Evolutionary conservation across 1,139 yeast genomes (phyloP).

Genomic region (Hansenula lynferdii): DNA sequence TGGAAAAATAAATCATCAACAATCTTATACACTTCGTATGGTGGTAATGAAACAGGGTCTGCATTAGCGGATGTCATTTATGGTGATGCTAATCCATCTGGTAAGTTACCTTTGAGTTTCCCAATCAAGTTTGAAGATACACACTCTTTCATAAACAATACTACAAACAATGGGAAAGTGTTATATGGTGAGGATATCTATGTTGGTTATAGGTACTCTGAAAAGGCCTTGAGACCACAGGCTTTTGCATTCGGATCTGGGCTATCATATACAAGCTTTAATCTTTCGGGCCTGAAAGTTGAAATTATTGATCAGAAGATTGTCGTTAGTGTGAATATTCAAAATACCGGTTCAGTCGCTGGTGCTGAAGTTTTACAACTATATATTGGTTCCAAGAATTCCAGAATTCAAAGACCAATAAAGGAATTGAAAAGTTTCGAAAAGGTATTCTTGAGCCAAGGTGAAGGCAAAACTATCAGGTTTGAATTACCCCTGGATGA

Average conservation of each 20-base stretch:
- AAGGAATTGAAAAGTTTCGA: conserved; percentile 55
- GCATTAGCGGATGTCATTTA: conserved; percentile 54
- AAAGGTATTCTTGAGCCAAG: conserved; percentile 40
- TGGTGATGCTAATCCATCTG: conserved; percentile 64
- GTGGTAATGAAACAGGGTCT: conserved; percentile 44
- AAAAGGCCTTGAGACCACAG: conserved; percentile 39
- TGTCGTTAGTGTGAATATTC: conserved; percentile 36
- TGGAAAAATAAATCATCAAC: conserved; percentile 46
- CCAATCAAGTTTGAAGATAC: conserved; percentile 42
- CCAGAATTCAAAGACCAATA: conserved; percentile 43
- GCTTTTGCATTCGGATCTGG: conserved; percentile 61
- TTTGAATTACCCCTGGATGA: conserved; percentile 38
- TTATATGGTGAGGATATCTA: conserved; percentile 46
- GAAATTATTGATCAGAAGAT: conserved; percentile 23
- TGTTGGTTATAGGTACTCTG: conserved; percentile 58
- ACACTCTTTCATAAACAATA: conserved; percentile 45
- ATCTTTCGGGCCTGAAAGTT: conserved; percentile 25
- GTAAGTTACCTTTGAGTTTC: conserved; percentile 56
- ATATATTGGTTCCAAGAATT: conserved; percentile 34
- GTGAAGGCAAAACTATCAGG: conserved; percentile 33
- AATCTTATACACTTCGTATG: conserved; percentile 47
- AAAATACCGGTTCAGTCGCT: conserved; percentile 34
- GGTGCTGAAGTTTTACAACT: conserved; percentile 45
- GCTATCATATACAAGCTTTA: conserved; percentile 49
- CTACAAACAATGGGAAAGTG: conserved; percentile 45